A percentile compares a stretch with the other conserved stretches of the same genome.
Evolutionary conservation across 805 yeast species (phyloP).

Genomic region (Zygosaccharomyces rouxii): DNA sequence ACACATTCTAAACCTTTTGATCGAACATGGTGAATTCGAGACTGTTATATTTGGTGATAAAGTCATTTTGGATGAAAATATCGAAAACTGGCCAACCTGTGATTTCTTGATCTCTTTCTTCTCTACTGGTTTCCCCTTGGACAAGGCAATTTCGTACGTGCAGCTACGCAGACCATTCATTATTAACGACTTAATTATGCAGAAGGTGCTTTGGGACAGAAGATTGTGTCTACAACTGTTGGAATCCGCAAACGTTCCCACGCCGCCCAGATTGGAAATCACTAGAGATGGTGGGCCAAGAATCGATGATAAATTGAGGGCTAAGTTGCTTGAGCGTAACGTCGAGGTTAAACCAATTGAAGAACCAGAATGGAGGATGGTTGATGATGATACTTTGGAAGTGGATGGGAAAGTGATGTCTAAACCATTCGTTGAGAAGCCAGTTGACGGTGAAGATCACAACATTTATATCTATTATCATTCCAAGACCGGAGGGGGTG

Average conservation of each 20-base stretch:
- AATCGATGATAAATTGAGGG: slow-evolving; percentile 62
- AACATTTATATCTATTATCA: slow-evolving; percentile 91
- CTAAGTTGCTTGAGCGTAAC: slow-evolving; percentile 57
- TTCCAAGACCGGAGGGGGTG: slow-evolving; percentile 92
- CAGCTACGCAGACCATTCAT: slow-evolving; percentile 84
- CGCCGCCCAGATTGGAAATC: slow-evolving; percentile 83
- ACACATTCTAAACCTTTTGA: slow-evolving; percentile 78
- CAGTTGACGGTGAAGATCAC: slow-evolving; percentile 98
- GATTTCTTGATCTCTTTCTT: slow-evolving; percentile 91
- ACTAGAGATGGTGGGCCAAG: slow-evolving; percentile 97
- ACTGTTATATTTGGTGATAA: slow-evolving; percentile 96
- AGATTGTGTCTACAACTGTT: slow-evolving; percentile 76
- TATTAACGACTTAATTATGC: slow-evolving; percentile 85
- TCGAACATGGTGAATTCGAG: slow-evolving; percentile 93
- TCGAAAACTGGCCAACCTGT: slow-evolving; percentile 99
- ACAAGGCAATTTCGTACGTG: slow-evolving; percentile 89
- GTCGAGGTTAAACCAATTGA: slow-evolving; percentile 41
- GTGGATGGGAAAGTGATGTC: slow-evolving; percentile 67
- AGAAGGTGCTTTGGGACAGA: slow-evolving; percentile 96
- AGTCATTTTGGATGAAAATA: slow-evolving; percentile 84
- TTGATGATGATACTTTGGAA: slow-evolving; percentile 75
- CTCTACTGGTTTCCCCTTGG: slow-evolving; percentile 93
- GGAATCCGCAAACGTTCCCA: slow-evolving; percentile 78
- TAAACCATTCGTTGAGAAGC: slow-evolving; percentile 97
- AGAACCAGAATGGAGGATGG: slow-evolving; percentile 83